phyloP scores from a whole-genome alignment of 805 yeast genomes.

The Lipomyces yamadae region DNA sequence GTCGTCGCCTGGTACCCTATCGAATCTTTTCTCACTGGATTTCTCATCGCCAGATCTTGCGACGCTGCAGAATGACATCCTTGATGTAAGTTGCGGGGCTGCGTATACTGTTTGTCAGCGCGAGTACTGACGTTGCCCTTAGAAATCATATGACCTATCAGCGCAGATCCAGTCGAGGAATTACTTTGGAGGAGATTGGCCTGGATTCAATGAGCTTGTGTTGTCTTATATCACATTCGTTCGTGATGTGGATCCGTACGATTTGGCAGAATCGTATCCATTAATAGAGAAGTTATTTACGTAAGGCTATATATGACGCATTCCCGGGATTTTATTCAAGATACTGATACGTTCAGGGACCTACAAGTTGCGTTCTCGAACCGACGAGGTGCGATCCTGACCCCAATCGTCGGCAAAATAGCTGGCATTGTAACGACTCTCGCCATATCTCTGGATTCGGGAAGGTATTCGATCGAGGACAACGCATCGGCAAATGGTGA shows the following conservation, averaged over 20 bases:
- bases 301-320: constrained; percentile 5
- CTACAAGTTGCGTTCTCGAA: constrained; percentile 48
- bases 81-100: constrained; percentile 33
- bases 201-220: constrained; percentile 55
- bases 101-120: background rate
- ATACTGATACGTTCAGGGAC: constrained; percentile 44
- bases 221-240: constrained; percentile 54
- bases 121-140: constrained; percentile 1
- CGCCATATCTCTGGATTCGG: constrained; percentile 28
- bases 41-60: constrained; percentile 40
- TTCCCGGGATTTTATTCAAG: constrained; percentile 44
- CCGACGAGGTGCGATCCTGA: constrained; percentile 42
- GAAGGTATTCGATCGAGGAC: constrained; percentile 7
- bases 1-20: constrained; percentile 6
- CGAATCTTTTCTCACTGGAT: constrained; percentile 16
- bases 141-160: constrained; percentile 36
- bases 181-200: constrained; percentile 48
- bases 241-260: constrained; percentile 59
- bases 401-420: constrained; percentile 16
- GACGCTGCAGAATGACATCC: constrained; percentile 47
- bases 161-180: constrained; percentile 42
- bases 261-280: constrained; percentile 56
- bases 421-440: constrained; percentile 20
- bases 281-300: constrained; percentile 54
- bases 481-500: constrained; percentile 27